A percentile compares a stretch with the other conserved stretches of the same genome.
Conservation (phyloP, 441 rosid genomes). For the Aleurites moluccanus region DNA sequence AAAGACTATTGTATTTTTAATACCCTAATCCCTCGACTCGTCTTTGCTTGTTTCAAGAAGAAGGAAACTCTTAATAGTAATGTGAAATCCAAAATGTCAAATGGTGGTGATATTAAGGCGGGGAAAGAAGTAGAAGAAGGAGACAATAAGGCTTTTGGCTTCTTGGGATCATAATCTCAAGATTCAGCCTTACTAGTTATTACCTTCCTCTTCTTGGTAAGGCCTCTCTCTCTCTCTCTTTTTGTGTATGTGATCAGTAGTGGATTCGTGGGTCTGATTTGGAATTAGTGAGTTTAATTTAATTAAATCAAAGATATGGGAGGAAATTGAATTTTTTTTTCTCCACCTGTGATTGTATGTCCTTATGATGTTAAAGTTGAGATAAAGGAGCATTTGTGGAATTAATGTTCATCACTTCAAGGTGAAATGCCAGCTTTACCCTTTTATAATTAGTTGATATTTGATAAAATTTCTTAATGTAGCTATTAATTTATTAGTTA, state of each 20-base stretch:
- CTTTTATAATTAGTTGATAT: background rate
- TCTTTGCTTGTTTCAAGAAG: no score
- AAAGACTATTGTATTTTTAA: no score
- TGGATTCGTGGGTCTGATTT: background rate
- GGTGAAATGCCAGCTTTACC: conserved; percentile 36
- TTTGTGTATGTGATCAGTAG: background rate
- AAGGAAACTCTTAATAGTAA: no score
- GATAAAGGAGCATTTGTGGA: conserved; percentile 90
- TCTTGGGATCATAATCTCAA: conserved; percentile 46
- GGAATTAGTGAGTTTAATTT: background rate
- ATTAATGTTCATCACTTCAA: conserved; percentile 93
- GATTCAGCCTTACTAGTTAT: conserved; percentile 51
- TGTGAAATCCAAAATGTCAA: conserved; percentile 25
- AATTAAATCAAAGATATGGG: background rate
- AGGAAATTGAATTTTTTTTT: background rate
- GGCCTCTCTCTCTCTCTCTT: background rate
- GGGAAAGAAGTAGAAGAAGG: conserved; percentile 31
- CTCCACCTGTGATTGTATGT: conserved; percentile 34
- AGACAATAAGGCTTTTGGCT: conserved; percentile 64
- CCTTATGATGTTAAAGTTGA: conserved; percentile 74
- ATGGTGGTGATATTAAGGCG: background rate
- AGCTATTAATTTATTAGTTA: no score
- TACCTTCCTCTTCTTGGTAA: conserved; percentile 54
- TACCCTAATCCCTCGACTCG: no score
- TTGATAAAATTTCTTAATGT: no score